Percentiles rank a stretch among this genome's conserved stretches.
phyloP scores from a whole-genome alignment of 2,329 filamentous ascomycete genomes.

The Aspergillus nomiae region DNA sequence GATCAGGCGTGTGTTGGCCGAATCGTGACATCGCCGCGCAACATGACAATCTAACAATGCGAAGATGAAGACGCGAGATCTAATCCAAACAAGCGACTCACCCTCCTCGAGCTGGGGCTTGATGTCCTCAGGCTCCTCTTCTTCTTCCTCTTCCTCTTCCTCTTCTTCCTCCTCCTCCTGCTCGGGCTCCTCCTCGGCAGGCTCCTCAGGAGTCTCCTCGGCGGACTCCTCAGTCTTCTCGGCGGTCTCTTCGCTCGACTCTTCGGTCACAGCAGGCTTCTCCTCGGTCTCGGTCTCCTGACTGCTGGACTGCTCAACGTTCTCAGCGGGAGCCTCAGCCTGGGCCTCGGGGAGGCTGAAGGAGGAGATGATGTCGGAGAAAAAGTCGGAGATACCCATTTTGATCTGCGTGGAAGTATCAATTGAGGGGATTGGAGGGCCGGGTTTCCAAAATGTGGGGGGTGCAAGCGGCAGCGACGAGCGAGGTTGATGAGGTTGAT shows the following conservation, averaged over 20 bases:
- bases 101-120: slow-evolving; percentile 91
- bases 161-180: slow-evolving; percentile 53
- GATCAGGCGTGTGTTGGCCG: neutral
- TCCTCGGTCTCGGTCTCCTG: slow-evolving; percentile 44
- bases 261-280: slow-evolving; percentile 34
- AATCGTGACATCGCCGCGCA: neutral
- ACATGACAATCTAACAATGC: slow-evolving; percentile 1
- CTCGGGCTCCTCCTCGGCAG: slow-evolving; percentile 48
- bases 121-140: slow-evolving; percentile 79
- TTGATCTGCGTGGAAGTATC: slow-evolving; percentile 32
- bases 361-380: slow-evolving; percentile 66
- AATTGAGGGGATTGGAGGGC: slow-evolving; percentile 34
- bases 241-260: slow-evolving; percentile 31
- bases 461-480: slow-evolving; percentile 28
- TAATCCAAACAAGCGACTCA: slow-evolving; percentile 54
- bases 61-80: slow-evolving; percentile 3
- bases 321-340: slow-evolving; percentile 60
- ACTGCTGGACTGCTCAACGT: slow-evolving; percentile 52
- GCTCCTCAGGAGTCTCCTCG: slow-evolving; percentile 51
- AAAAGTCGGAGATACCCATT: slow-evolving; percentile 67
- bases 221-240: slow-evolving; percentile 47
- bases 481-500: slow-evolving; percentile 37
- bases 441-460: slow-evolving; percentile 23
- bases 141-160: slow-evolving; percentile 73
- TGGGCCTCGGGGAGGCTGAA: slow-evolving; percentile 63